Evolutionary conservation across 2,329 filamentous ascomycete genomes (phyloP).

Genomic region (Paradendryphiella salina): DNA sequence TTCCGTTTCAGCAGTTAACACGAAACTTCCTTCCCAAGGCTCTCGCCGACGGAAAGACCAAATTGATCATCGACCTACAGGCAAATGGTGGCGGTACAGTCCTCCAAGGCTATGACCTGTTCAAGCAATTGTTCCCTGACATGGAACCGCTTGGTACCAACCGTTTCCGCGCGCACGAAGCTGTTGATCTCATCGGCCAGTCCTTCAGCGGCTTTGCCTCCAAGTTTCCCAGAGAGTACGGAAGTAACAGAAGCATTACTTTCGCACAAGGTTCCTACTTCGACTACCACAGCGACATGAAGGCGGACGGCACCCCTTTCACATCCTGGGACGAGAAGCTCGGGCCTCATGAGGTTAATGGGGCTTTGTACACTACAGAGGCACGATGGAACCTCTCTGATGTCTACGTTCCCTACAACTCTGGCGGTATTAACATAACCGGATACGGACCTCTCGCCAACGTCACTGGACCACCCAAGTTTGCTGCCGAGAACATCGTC

Average conservation of each 20-base stretch:
- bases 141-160: conserved; percentile 55
- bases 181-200: conserved; percentile 51
- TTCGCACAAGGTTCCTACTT: conserved; percentile 49
- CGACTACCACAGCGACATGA: conserved; percentile 53
- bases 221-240: conserved; percentile 36
- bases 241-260: conserved; percentile 44
- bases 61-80: conserved; percentile 63
- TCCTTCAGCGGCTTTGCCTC: conserved; percentile 43
- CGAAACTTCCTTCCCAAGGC: conserved; percentile 50
- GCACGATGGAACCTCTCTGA: conserved; percentile 46
- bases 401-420: conserved; percentile 30
- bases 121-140: conserved; percentile 60
- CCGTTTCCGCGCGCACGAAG: conserved; percentile 57
- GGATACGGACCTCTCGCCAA: conserved; percentile 45
- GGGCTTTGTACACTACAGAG: conserved; percentile 48
- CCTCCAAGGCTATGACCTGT: conserved; percentile 63
- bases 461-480: conserved; percentile 54
- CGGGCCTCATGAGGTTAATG: conserved; percentile 37
- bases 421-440: conserved; percentile 45
- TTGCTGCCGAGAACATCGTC: conserved; percentile 57
- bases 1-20: conserved; percentile 48
- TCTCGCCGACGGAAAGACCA: conserved; percentile 58
- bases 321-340: conserved; percentile 52
- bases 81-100: conserved; percentile 64
- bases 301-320: conserved; percentile 56